Conservation (phyloP, 306 rosid genomes). For the Fragaria vesca region DNA sequence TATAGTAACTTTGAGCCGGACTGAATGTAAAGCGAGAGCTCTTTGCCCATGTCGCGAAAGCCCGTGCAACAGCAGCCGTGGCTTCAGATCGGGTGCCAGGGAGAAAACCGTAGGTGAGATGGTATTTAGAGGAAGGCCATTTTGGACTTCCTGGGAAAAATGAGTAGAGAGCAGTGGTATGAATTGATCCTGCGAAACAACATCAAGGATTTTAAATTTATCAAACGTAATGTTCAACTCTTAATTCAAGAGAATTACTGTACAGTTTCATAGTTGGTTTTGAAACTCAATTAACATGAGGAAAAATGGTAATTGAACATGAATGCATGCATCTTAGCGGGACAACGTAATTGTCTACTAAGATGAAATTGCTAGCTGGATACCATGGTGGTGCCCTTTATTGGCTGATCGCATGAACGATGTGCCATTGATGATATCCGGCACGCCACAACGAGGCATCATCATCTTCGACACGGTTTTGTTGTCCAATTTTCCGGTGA, state of each 20-base stretch:
- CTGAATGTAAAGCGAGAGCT: slow-evolving; percentile 16
- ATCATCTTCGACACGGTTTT: slow-evolving; percentile 34
- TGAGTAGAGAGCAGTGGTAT: slow-evolving; percentile 14
- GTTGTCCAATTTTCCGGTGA: slow-evolving; percentile 27
- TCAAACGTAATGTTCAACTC: too few relatives aligned
- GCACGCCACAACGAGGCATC: slow-evolving; percentile 47
- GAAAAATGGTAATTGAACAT: too few relatives aligned
- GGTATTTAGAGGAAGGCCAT: slow-evolving; percentile 31
- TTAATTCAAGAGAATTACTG: too few relatives aligned
- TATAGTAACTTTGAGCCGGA: neutral
- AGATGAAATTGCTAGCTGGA: too few relatives aligned
- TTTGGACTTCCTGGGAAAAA: slow-evolving; percentile 4
- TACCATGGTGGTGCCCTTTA: neutral
- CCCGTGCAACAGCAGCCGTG: slow-evolving; percentile 9
- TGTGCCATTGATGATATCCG: slow-evolving; percentile 28
- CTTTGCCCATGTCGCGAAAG: slow-evolving; percentile 31
- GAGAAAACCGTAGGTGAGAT: slow-evolving; percentile 19
- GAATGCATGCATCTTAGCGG: too few relatives aligned
- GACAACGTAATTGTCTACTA: too few relatives aligned
- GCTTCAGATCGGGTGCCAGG: neutral
- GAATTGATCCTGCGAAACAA: neutral
- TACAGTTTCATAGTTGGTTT: too few relatives aligned
- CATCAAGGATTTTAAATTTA: too few relatives aligned
- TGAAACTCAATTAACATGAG: too few relatives aligned
- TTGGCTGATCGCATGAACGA: slow-evolving; percentile 21